Evolutionary conservation across 208 protist species (phyloP).

Genomic region (Crithidia sp.): DNA sequence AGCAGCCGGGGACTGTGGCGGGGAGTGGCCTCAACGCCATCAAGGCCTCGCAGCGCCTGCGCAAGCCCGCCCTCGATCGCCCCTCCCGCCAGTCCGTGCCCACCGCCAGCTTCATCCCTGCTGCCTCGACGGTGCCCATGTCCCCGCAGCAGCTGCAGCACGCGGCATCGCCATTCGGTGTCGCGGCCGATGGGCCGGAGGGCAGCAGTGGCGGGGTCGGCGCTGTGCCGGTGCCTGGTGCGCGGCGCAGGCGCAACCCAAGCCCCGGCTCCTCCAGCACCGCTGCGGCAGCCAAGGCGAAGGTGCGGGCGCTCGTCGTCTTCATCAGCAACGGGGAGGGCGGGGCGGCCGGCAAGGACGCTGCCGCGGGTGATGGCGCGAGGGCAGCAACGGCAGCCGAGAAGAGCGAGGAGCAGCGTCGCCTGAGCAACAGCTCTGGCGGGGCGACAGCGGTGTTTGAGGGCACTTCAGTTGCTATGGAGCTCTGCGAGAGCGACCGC

Average conservation of each 20-base stretch:
- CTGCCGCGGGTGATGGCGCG: background rate
- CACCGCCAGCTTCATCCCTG: slow-evolving; percentile 15
- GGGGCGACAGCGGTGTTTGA: background rate
- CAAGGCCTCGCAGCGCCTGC: slow-evolving; percentile 26
- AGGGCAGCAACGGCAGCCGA: background rate
- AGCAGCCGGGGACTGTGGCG: slow-evolving; percentile 13
- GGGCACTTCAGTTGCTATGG: slow-evolving; percentile 19
- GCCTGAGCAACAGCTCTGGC: background rate
- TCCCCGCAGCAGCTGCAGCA: background rate
- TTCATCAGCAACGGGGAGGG: slow-evolving; percentile 11
- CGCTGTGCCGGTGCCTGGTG: background rate
- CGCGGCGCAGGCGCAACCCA: background rate
- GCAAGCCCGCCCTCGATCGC: slow-evolving; percentile 13
- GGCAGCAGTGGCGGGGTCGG: background rate
- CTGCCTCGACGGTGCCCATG: slow-evolving; percentile 16
- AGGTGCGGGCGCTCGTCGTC: slow-evolving; percentile 27
- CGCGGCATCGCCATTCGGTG: background rate
- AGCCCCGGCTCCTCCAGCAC: slow-evolving; percentile 8
- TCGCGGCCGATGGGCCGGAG: no score
- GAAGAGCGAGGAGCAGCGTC: background rate
- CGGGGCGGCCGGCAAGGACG: background rate
- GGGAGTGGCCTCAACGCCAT: slow-evolving; percentile 39
- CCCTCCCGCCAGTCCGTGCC: slow-evolving; percentile 13
- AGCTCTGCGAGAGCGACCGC: slow-evolving; percentile 13
- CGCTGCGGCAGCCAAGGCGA: slow-evolving; percentile 1